Evolutionary conservation across 1,139 yeast genomes (phyloP).

Genomic region (Yamadazyma songkhlaensis): DNA sequence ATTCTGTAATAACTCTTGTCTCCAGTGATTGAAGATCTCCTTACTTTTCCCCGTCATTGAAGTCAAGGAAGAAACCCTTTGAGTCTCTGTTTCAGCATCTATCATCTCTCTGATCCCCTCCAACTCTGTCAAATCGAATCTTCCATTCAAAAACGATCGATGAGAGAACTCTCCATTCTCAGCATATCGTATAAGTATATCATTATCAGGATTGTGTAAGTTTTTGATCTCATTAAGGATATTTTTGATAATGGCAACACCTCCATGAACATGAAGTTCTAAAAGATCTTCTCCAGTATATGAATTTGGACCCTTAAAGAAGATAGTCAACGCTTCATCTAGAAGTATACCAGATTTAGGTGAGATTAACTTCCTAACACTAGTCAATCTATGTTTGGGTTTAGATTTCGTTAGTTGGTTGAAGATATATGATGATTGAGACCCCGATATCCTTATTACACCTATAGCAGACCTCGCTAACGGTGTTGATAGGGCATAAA

Average conservation of each 20-base stretch:
- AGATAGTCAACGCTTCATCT: conserved; percentile 75
- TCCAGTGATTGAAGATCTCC: conserved; percentile 59
- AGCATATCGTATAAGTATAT: conserved; percentile 66
- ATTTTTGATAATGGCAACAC: conserved; percentile 75
- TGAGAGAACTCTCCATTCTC: conserved; percentile 90
- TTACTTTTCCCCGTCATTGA: conserved; percentile 72
- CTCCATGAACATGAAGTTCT: conserved; percentile 92
- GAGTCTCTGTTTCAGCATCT: conserved; percentile 92
- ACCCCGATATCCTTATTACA: conserved; percentile 79
- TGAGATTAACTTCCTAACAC: conserved; percentile 51
- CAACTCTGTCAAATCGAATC: conserved; percentile 71
- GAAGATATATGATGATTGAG: conserved; percentile 49
- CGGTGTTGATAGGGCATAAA: conserved; percentile 87
- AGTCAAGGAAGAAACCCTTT: conserved; percentile 69
- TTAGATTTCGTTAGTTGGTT: conserved; percentile 41
- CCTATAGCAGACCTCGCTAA: conserved; percentile 84
- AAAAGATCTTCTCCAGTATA: conserved; percentile 91
- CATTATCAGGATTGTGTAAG: conserved; percentile 42
- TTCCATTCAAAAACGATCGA: conserved; percentile 74
- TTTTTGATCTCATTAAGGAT: conserved; percentile 61
- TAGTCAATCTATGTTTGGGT: conserved; percentile 47
- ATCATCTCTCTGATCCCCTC: conserved; percentile 90
- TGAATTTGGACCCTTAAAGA: conserved; percentile 72
- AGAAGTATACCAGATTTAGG: conserved; percentile 42
- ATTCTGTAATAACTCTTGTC: conserved; percentile 58